These are phyloP conservation scores for Mortierella sp. DNA, from an alignment of 371 early-diverging fungal genomes.

Conservation along the genomic window DNA sequence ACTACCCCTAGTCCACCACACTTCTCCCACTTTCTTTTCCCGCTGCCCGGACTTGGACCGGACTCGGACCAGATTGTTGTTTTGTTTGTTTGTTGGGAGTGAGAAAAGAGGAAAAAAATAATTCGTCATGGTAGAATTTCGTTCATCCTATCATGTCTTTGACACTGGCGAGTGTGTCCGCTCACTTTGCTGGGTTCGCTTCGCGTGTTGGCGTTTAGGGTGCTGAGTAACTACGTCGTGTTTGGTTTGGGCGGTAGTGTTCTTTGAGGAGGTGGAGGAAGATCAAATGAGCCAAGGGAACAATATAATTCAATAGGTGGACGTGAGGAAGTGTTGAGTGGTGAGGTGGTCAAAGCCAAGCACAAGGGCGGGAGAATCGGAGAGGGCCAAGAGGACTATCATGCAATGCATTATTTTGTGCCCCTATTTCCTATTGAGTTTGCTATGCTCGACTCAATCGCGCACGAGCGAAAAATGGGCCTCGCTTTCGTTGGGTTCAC, in stretches of 20 bases:
- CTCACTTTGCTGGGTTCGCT: not conserved
- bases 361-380: conserved; percentile 13
- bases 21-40: not conserved
- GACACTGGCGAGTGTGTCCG: not conserved
- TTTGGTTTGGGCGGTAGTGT: not conserved
- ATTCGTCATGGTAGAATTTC: conserved; percentile 16
- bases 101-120: not conserved
- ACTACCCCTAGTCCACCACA: too few relatives aligned
- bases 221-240: not conserved
- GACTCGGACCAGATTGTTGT: not conserved
- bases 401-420: conserved; percentile 17
- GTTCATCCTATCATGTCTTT: not conserved
- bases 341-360: conserved; percentile 2
- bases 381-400: not conserved
- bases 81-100: conserved; percentile 8
- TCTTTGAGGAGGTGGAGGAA: not conserved
- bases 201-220: not conserved
- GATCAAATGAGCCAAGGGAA: not conserved
- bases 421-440: conserved; percentile 10
- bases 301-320: not conserved
- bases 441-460: conserved; percentile 15
- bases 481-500: not conserved
- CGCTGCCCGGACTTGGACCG: not conserved
- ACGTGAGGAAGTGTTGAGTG: too few relatives aligned
- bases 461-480: conserved; percentile 2